Evolutionary conservation across 1,284 basidiomycete species (phyloP), one percentile per base, ranked within the genome.

Genomic region (Fomes fomentarius): DNA sequence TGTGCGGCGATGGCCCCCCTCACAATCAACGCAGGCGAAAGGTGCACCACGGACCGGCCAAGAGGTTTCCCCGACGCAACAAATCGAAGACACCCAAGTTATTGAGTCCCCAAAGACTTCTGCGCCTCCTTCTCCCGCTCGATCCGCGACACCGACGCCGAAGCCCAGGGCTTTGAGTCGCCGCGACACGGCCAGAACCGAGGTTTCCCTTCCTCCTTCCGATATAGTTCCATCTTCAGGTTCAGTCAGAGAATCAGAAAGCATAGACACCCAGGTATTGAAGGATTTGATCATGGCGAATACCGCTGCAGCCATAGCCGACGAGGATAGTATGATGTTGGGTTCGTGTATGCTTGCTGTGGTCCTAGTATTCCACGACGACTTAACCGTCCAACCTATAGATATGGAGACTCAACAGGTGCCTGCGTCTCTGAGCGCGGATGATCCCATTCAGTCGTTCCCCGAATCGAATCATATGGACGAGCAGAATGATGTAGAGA

Each of bases 351-450:
- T 12, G 30, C 34, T 11, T 9, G 26, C 28, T 11, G 4, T 25
- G 26, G 14, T n/a, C 5, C 2, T 12, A 7, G n/a, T 22, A 22
- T 12, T 11, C 21, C 22, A 9, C 21, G 10, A 24, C 9, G 3
- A 24, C 19, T n/a, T n/a, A n/a, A n/a, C n/a, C n/a, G n/a, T n/a
- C n/a, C 21, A 24, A 22, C 10, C 12, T 37, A 12, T 22, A 81
- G 80, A 78, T 51, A 68, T 78, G 57, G 79, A 84, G 59, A 80
- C 77, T 5, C 81, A 80, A 60, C 57, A 66, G 11, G 24, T 57
- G 14, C 55, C 63, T 9, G 46, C 12, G 5, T 11, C 52, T 34
- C 48, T 52, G 14, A 47, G 52, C 19, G 51, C 64, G 11, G 50
- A 69, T 1, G 72, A 78, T 47, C 62, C 74, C 15, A 75, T 79